phyloP scores from a whole-genome alignment of 2,329 filamentous ascomycete genomes.

The Tothia fuscella region DNA sequence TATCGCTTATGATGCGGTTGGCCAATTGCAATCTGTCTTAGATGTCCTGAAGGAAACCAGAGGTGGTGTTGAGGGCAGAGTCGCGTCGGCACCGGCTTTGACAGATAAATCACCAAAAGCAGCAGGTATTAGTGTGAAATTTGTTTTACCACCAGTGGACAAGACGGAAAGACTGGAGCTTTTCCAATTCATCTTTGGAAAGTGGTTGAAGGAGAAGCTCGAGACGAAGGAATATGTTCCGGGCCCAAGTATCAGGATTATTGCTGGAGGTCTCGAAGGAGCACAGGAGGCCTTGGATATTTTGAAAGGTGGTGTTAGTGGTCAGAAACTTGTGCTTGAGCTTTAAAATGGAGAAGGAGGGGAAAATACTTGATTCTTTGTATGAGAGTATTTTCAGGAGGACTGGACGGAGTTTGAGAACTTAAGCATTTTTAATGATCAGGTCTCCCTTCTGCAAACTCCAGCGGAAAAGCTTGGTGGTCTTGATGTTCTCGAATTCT shows the following conservation, averaged over 20 bases:
- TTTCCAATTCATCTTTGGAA: slow-evolving; percentile 2
- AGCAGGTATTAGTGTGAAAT: slow-evolving; percentile 12
- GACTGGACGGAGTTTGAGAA: too few relatives aligned
- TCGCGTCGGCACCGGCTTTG: slow-evolving; percentile 11
- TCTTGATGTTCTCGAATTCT: too few relatives aligned
- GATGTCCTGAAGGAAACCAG: neutral
- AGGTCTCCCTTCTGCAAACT: too few relatives aligned
- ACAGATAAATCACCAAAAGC: slow-evolving; percentile 12
- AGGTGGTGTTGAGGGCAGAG: neutral
- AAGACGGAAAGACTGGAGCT: slow-evolving; percentile 2
- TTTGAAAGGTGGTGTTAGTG: slow-evolving; percentile 2
- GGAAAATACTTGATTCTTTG: too few relatives aligned
- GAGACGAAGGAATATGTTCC: slow-evolving; percentile 8
- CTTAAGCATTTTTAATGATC: too few relatives aligned
- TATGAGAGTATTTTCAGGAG: too few relatives aligned
- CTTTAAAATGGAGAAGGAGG: too few relatives aligned
- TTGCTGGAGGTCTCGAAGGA: slow-evolving; percentile 18
- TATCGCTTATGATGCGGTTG: slow-evolving; percentile 28
- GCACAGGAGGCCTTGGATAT: slow-evolving; percentile 16
- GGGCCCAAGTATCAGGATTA: slow-evolving; percentile 14
- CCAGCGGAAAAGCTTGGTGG: too few relatives aligned
- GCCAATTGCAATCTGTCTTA: neutral
- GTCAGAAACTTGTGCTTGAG: slow-evolving; percentile 1
- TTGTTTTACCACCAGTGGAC: neutral
- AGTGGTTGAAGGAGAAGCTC: slow-evolving; percentile 13